Evolutionary conservation across 2,329 filamentous ascomycete genomes (phyloP).

Genomic region (Fonsecaea pugnacius): DNA sequence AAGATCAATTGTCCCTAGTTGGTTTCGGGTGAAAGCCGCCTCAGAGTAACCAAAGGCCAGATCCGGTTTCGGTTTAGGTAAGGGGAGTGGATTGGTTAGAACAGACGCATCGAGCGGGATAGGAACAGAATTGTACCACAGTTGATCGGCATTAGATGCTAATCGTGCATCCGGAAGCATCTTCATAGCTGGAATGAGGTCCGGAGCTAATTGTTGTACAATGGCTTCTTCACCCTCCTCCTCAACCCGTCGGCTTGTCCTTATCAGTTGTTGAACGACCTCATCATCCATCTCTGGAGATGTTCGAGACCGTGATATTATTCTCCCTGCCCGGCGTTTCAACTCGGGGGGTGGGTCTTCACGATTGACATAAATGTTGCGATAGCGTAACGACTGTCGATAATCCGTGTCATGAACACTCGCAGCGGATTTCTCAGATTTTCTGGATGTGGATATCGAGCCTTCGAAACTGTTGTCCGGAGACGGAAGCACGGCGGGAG

Average conservation of each 20-base stretch:
- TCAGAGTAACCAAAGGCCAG: constrained; percentile 31
- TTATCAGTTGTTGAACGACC: constrained; percentile 7
- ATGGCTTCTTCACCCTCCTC: constrained; percentile 15
- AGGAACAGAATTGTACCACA: constrained; percentile 29
- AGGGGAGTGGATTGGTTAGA: constrained; percentile 15
- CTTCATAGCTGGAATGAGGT: constrained; percentile 22
- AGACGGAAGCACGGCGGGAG: constrained; percentile 3
- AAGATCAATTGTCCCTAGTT: constrained; percentile 24
- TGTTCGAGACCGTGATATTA: constrained; percentile 20
- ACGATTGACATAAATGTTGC: constrained; percentile 20
- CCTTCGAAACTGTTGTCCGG: constrained; percentile 6
- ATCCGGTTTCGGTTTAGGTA: constrained; percentile 28
- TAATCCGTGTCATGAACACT: constrained; percentile 24
- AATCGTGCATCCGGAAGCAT: constrained; percentile 21
- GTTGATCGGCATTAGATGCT: constrained; percentile 11
- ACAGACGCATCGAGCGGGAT: constrained; percentile 14
- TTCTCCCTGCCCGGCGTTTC: constrained; percentile 11
- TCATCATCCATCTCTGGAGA: constrained; percentile 26
- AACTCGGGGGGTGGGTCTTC: constrained; percentile 15
- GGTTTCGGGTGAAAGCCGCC: constrained; percentile 24
- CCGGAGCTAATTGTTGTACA: constrained; percentile 12
- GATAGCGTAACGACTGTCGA: constrained; percentile 12
- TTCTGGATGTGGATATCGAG: constrained; percentile 16
- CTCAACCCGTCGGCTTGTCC: constrained; percentile 6
- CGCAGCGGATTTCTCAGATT: constrained; percentile 18